phyloP scores from a whole-genome alignment of 2,329 filamentous ascomycete genomes.

The Hypoxylon sp. region DNA sequence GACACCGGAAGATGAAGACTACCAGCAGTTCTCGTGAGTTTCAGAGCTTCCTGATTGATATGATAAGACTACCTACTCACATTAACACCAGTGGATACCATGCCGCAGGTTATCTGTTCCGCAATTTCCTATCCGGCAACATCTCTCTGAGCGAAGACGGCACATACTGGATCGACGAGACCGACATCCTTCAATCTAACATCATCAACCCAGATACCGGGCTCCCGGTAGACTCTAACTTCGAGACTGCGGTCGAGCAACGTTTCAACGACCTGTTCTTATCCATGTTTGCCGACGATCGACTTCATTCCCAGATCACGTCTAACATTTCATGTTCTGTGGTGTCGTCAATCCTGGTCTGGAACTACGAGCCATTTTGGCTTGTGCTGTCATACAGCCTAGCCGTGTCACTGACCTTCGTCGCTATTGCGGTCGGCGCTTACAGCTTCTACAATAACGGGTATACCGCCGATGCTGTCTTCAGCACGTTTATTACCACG shows the following conservation, averaged over 20 bases:
- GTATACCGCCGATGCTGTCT: constrained; percentile 23
- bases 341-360: constrained; percentile 22
- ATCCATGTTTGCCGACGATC: constrained; percentile 26
- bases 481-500: constrained; percentile 28
- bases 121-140: constrained; percentile 28
- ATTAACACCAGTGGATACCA: constrained; percentile 26
- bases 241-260: constrained; percentile 13
- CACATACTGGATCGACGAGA: constrained; percentile 11
- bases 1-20: constrained; percentile 17
- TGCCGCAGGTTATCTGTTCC: constrained; percentile 27
- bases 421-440: constrained; percentile 21
- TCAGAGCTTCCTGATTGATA: too few relatives aligned
- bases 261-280: constrained; percentile 29
- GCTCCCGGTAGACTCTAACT: constrained; percentile 15
- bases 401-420: constrained; percentile 25
- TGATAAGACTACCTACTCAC: not conserved
- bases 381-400: constrained; percentile 31
- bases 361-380: constrained; percentile 34
- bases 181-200: constrained; percentile 23
- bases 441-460: constrained; percentile 29
- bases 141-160: constrained; percentile 16
- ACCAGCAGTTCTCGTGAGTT: constrained; percentile 32
- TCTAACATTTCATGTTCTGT: constrained; percentile 9
- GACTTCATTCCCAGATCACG: constrained; percentile 21
- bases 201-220: constrained; percentile 18